phyloP scores from a whole-genome alignment of 371 early-diverging fungal genomes.

The Rhizopus microsporus region DNA sequence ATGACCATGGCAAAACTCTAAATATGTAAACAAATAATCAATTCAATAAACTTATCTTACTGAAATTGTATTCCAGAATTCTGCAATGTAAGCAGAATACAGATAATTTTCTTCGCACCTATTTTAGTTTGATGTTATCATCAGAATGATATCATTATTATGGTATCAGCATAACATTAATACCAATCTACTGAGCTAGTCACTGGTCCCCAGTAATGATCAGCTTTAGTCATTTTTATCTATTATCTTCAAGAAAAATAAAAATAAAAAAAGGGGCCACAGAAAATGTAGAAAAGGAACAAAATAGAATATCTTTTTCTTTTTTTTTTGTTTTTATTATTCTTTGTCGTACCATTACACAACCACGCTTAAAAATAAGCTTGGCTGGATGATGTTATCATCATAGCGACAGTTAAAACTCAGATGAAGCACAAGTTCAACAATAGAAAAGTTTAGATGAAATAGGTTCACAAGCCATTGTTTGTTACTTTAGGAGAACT shows the following conservation, averaged over 20 bases:
- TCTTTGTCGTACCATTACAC: neutral
- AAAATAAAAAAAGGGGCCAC: neutral
- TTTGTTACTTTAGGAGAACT: slow-evolving; percentile 3
- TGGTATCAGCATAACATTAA: too few relatives aligned
- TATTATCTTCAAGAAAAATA: neutral
- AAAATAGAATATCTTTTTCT: slow-evolving; percentile 7
- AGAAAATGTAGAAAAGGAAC: neutral
- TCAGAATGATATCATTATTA: slow-evolving; percentile 22
- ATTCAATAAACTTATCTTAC: slow-evolving; percentile 18
- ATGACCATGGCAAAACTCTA: slow-evolving; percentile 48
- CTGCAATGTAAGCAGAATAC: slow-evolving; percentile 36
- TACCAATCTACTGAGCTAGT: slow-evolving; percentile 52
- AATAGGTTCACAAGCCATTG: neutral
- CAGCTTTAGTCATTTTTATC: neutral
- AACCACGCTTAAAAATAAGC: slow-evolving; percentile 5
- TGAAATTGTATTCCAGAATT: slow-evolving; percentile 47
- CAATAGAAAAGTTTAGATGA: neutral
- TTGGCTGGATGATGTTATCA: neutral
- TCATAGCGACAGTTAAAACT: neutral
- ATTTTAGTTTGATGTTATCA: slow-evolving; percentile 1
- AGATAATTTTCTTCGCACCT: slow-evolving; percentile 44
- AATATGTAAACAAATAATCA: neutral
- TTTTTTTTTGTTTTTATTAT: neutral
- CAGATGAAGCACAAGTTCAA: neutral
- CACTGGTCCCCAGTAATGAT: slow-evolving; percentile 36